Evolutionary conservation across 2,329 filamentous ascomycete genomes (phyloP).

Genomic region (Trichoderma sp.): DNA sequence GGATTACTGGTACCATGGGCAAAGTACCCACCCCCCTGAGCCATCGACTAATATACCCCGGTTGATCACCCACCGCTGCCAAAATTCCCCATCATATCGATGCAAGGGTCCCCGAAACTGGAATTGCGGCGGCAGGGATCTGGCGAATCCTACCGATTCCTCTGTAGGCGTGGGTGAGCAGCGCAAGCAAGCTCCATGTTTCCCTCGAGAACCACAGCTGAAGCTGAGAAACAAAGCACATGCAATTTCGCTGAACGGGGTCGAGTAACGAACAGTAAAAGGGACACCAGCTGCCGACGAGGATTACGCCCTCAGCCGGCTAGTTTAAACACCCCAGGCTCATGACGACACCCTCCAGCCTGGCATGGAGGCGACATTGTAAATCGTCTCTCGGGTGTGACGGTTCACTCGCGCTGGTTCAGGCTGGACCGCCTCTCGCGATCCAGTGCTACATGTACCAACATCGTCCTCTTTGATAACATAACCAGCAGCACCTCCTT

Average conservation of each 20-base stretch:
- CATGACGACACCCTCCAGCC: slow-evolving; percentile 11
- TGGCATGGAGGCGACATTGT: slow-evolving; percentile 6
- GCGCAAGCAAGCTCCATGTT: not conserved
- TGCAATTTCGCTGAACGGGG: not conserved
- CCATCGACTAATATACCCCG: not conserved
- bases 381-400: slow-evolving; percentile 6
- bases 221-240: not conserved
- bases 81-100: not conserved
- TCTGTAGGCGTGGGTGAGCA: not conserved
- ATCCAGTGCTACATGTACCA: slow-evolving; percentile 3
- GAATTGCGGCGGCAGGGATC: slow-evolving; percentile 15
- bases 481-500: not conserved
- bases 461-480: not conserved
- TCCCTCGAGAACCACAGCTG: not conserved
- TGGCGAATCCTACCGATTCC: slow-evolving; percentile 13
- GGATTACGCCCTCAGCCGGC: not conserved
- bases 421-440: slow-evolving; percentile 6
- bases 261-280: not conserved
- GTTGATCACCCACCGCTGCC: not conserved
- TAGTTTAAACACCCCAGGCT: not conserved
- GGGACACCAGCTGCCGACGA: not conserved
- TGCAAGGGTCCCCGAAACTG: slow-evolving; percentile 17
- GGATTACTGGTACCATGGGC: not conserved
- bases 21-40: slow-evolving; percentile 1
- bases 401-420: not conserved